Evolutionary conservation across 2,329 filamentous ascomycete genomes (phyloP).

Genomic region (Exophiala dermatitidis): DNA sequence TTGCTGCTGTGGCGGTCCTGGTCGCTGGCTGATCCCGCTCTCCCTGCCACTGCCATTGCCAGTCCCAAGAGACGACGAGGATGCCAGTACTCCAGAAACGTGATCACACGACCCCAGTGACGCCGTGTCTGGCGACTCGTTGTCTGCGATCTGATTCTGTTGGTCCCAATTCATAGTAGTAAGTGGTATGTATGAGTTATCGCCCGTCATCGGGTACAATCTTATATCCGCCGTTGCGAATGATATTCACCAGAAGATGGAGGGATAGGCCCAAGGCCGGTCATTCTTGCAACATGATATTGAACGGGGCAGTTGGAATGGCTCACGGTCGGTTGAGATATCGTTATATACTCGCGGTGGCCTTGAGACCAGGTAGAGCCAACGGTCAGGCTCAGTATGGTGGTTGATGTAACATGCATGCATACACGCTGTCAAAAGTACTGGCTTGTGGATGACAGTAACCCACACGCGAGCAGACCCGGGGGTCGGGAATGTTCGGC

Average conservation of each 20-base stretch:
- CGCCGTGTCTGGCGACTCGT: conserved; percentile 6
- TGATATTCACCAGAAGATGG: too few relatives aligned
- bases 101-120: conserved; percentile 16
- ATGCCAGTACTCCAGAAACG: conserved; percentile 7
- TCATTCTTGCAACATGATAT: too few relatives aligned
- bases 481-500: conserved; percentile 17
- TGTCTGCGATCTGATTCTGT: conserved; percentile 1
- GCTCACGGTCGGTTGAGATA: not conserved
- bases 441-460: not conserved
- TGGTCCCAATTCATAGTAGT: conserved; percentile 13
- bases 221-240: too few relatives aligned
- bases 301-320: too few relatives aligned
- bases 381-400: too few relatives aligned
- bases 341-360: not conserved
- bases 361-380: too few relatives aligned
- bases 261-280: too few relatives aligned
- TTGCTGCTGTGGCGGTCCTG: not conserved
- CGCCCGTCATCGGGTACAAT: too few relatives aligned
- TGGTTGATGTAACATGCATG: too few relatives aligned
- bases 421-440: not conserved
- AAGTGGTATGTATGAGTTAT: not conserved
- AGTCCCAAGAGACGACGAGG: not conserved
- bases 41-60: not conserved
- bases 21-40: not conserved
- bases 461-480: conserved; percentile 1